These are phyloP conservation scores for Draba incana DNA, from an alignment of 345 rosid genomes.

Conservation along the genomic window DNA sequence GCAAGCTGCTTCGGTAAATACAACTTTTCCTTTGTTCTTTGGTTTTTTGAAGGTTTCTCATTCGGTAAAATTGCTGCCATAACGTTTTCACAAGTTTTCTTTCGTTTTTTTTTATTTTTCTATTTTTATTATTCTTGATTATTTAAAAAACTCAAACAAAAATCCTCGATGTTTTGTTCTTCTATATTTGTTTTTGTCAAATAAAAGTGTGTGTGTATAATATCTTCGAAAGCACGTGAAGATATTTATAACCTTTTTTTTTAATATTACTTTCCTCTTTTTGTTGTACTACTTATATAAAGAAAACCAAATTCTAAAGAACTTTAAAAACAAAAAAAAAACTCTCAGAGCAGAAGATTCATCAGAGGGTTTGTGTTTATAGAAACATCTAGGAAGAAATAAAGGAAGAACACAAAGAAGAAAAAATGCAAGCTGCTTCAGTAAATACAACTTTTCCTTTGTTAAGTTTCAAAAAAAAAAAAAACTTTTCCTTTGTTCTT, in stretches of 20 bases:
- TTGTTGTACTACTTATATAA: no score
- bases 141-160: background rate
- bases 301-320: no score
- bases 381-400: conserved; percentile 28
- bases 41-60: conserved; percentile 15
- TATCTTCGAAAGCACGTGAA: no score
- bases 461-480: no score
- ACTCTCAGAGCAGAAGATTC: conserved; percentile 22
- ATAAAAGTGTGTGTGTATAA: no score
- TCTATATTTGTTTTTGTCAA: no score
- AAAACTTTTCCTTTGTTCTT: background rate
- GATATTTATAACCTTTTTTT: no score
- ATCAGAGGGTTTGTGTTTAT: conserved; percentile 30
- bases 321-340: no score
- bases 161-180: conserved; percentile 27
- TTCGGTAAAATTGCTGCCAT: conserved; percentile 15
- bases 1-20: conserved; percentile 54
- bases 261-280: no score
- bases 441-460: no score
- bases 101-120: no score
- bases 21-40: background rate
- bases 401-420: conserved; percentile 25
- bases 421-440: conserved; percentile 58
- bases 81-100: no score
- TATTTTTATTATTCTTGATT: background rate